Evolutionary conservation across 768 basidiomycete genomes (phyloP).

Genomic region (Trichaptum fuscoviolaceum): DNA sequence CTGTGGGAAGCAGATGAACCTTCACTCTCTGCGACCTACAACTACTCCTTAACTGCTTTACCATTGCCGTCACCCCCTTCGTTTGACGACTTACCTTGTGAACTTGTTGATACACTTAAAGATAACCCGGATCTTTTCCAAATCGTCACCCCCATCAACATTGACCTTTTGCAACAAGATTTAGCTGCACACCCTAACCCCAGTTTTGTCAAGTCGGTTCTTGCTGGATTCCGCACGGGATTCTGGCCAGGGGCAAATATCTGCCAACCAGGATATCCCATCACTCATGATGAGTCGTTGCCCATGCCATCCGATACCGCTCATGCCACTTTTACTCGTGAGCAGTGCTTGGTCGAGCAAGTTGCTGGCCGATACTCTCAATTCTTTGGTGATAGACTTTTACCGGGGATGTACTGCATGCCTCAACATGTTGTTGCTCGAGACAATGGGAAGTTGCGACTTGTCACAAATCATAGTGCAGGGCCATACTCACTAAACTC

Average conservation of each 20-base stretch:
- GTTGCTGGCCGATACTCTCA: conserved; percentile 15
- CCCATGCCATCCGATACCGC: background rate
- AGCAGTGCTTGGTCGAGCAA: conserved; percentile 23
- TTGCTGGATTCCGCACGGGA: conserved; percentile 26
- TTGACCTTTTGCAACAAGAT: conserved; percentile 23
- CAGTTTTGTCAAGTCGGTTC: conserved; percentile 30
- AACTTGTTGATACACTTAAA: too few species aligned
- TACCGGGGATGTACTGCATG: conserved; percentile 39
- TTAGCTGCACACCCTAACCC: conserved; percentile 32
- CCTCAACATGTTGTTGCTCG: conserved; percentile 32
- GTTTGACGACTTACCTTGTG: too few species aligned
- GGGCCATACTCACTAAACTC: conserved; percentile 32
- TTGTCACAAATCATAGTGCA: conserved; percentile 36
- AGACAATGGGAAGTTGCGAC: conserved; percentile 24
- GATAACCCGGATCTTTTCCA: conserved; percentile 31
- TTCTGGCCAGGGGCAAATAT: conserved; percentile 42
- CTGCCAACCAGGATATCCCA: conserved; percentile 16
- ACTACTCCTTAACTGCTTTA: conserved; percentile 2
- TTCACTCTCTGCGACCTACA: conserved; percentile 17
- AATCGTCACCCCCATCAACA: conserved; percentile 32
- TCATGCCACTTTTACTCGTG: conserved; percentile 19
- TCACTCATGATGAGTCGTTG: conserved; percentile 18
- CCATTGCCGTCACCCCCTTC: conserved; percentile 15
- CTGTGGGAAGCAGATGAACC: conserved; percentile 14
- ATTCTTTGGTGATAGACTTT: conserved; percentile 29